Conservation (phyloP, 225 moss, liverwort and hornwort species). For the Pseudoscleropodium purum region DNA sequence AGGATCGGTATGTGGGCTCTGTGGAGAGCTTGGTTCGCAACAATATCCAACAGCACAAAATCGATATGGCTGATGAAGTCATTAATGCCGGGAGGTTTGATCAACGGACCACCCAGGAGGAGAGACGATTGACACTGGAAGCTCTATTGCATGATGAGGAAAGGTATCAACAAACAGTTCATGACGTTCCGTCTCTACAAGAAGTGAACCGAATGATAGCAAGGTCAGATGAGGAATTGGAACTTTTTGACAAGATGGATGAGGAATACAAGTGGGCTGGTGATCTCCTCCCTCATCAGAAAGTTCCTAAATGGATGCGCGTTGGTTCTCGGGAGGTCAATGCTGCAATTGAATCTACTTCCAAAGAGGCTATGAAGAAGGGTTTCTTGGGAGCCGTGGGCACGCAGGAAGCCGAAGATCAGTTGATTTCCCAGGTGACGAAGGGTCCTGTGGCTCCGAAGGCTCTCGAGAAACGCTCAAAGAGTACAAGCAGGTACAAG, state of each 20-base stretch:
- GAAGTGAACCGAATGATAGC: conserved; percentile 99
- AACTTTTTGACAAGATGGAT: conserved; percentile 97
- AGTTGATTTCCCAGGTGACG: conserved; percentile 50
- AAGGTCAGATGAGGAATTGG: conserved; percentile 84
- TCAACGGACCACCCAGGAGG: conserved; percentile 95
- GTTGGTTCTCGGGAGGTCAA: conserved; percentile 92
- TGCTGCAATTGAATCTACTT: conserved; percentile 88
- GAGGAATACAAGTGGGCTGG: conserved; percentile 88
- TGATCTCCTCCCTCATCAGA: conserved; percentile 65
- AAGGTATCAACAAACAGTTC: conserved; percentile 94
- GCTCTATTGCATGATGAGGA: conserved; percentile 98
- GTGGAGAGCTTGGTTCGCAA: conserved; percentile 98
- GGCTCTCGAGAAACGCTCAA: conserved; percentile 43
- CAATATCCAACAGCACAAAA: conserved; percentile 99
- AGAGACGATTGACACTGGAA: conserved; percentile 88
- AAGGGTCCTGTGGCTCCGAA: conserved; percentile 46
- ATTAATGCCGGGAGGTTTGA: conserved; percentile 99
- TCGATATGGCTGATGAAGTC: conserved; percentile 99
- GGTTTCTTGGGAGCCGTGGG: conserved; percentile 84
- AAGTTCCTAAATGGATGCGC: conserved; percentile 86
- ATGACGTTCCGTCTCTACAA: conserved; percentile 94
- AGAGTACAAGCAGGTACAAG: conserved; percentile 47
- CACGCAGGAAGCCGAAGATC: conserved; percentile 88
- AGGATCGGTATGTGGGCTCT: conserved; percentile 94
- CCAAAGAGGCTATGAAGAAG: conserved; percentile 88